Evolutionary conservation across 1,284 basidiomycete species (phyloP), one percentile per base, ranked within the genome.

Genomic region (Taiwanofungus camphoratus): DNA sequence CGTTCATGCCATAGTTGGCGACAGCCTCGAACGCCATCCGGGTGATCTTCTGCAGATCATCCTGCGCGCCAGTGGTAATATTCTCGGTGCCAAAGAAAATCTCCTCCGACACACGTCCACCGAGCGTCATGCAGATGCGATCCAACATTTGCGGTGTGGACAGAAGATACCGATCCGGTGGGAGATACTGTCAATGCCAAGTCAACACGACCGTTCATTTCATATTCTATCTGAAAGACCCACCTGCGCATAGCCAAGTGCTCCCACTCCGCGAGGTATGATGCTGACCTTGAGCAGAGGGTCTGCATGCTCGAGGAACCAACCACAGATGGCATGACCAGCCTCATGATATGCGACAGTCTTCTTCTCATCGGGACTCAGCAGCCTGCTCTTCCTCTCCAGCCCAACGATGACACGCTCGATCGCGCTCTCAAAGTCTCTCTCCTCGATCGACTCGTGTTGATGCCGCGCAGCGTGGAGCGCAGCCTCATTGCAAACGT

Each of bases 331-430:
- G 19, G 96, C 95, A 66, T 99, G 95, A 1, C 95, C 96, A 24
- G 96, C 96, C 73, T 99, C 96, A 64, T 99, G 96, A 65, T 99
- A 98, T 2, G 96, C 96, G 24, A 99, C 95, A 0, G 91, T 98
- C 70, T 85, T 94, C 83, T 99, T 99, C 77, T 99, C 96, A 54
- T 97, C 91, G 30, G 86, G 79, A 56, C 88, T 93, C 37, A 99
- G 71, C 30, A 99, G 88, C 49, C 94, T 76, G 52, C 86, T 92
- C 79, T 98, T 98, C 62, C 91, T 78, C 76, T 99, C 95, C 52
- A 99, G 70, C 40, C 96, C 96, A 44, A 93, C 95, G 54, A 99
- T 95, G 37, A 99, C 96, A 46, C 95, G 82, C 72, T 99, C 95
- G 52, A 99, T 98, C 7, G 96, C 95, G 46, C 87, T 90, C 62